Evolutionary conservation across 2,329 filamentous ascomycete species (phyloP), one percentile per base, ranked within the genome.

Genomic region (Aspergillus felis): DNA sequence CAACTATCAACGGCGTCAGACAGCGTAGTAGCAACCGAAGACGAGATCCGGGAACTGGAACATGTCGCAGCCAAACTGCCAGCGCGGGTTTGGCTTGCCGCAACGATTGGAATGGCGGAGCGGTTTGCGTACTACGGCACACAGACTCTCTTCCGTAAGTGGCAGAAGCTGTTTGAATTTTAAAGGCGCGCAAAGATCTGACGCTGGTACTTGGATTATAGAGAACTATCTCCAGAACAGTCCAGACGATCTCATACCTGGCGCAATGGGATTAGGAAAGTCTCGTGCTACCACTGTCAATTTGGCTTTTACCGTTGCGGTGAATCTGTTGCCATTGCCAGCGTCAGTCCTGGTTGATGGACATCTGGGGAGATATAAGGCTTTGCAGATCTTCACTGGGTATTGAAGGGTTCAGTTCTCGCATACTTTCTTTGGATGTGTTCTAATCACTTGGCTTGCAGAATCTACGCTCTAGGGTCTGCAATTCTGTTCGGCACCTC

Each of bases 111-210:
- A 47, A 24, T 25, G 20, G 44, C 44, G 0, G 44, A 47, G 44
- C 44, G 44, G 44, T 47, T 47, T 47, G 44, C 5, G 9, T 47
- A 24, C 44, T 47, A 47, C 8, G 44, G 44, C 44, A 25, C 44
- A 17, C 22, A 5, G 44, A 27, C 4, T 17, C 22, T 24, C 22
- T 25, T 47, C 6, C 44, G 41, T 44, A 12, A 44, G 41, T 44
- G 8, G 8, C 41, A 44, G 8, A 22, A 12, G 41, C 1, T 22
- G n/a, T 4, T 22, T 44, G 3, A 9, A n/a, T 22, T 42, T 1
- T 3, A 8, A 3, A 20, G 41, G 22, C 0, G 3, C 10, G 9
- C n/a, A 22, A 3, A 22, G n/a, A 22, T 9, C 41, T 44, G n/a
- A 44, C n/a, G 10, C 8, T 22, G n/a, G 3, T 20, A 10, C n/a